Conservation (phyloP, 1,284 basidiomycete genomes). For the Ceratobasidium theobromae region DNA sequence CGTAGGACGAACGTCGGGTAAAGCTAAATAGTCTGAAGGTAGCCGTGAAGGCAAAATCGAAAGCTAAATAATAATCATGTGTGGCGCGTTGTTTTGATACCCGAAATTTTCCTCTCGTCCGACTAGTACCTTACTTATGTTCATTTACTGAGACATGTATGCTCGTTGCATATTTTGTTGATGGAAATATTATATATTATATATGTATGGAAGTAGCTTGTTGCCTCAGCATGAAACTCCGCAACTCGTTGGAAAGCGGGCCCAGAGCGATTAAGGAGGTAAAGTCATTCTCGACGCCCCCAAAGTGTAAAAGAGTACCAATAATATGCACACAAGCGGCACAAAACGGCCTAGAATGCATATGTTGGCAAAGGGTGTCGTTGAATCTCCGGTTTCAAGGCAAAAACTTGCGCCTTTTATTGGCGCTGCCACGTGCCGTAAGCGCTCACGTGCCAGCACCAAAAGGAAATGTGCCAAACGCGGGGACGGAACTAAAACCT, state of each 20-base stretch:
- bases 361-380: conserved; percentile 12
- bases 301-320: background rate
- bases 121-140: background rate
- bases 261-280: conserved; percentile 80
- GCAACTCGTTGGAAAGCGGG: conserved; percentile 62
- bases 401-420: conserved; percentile 20
- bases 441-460: background rate
- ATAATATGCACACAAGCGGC: conserved; percentile 41
- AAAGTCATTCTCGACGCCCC: conserved; percentile 51
- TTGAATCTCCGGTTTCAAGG: background rate
- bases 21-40: conserved; percentile 46
- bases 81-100: no score
- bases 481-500: background rate
- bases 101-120: background rate
- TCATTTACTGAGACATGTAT: background rate
- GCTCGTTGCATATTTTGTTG: background rate
- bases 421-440: conserved; percentile 7
- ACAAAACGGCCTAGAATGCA: conserved; percentile 37
- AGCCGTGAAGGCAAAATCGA: conserved; percentile 39
- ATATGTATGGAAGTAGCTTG: no score
- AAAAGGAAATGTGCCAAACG: background rate
- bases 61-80: background rate
- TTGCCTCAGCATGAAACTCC: conserved; percentile 81
- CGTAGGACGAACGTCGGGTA: conserved; percentile 46
- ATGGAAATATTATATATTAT: background rate